phyloP scores from a whole-genome alignment of 2,329 filamentous ascomycete genomes.

The Ophiostoma pallidulum region DNA sequence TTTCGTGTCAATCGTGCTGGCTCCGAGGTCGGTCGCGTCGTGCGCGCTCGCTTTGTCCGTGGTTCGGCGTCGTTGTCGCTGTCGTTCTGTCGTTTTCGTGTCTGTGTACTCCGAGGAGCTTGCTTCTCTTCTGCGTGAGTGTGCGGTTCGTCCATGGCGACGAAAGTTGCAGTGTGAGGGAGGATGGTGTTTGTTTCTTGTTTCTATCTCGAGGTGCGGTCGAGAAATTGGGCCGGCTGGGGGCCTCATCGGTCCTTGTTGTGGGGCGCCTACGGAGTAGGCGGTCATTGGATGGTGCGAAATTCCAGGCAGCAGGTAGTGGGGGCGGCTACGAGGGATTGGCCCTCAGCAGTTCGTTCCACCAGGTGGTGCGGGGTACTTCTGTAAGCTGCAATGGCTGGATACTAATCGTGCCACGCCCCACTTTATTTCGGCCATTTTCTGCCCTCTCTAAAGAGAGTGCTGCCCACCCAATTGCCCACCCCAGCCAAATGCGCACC shows the following conservation, averaged over 20 bases:
- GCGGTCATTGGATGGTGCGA: neutral
- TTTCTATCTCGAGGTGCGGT: neutral
- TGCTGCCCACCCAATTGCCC: too few species aligned
- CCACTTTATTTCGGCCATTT: too few species aligned
- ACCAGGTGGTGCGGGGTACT: too few species aligned
- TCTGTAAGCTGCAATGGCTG: too few species aligned
- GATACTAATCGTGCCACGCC: too few species aligned
- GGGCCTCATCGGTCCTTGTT: neutral
- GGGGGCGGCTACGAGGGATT: too few species aligned
- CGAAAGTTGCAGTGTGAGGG: neutral
- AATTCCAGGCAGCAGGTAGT: too few species aligned
- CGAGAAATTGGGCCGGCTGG: neutral
- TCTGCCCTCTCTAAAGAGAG: too few species aligned
- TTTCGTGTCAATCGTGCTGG: conserved; percentile 11
- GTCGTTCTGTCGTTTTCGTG: conserved; percentile 8
- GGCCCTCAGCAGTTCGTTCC: too few species aligned
- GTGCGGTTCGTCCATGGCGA: neutral
- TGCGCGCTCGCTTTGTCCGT: conserved; percentile 2
- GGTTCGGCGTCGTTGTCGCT: conserved; percentile 3
- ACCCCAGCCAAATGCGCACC: too few species aligned
- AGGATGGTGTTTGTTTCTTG: neutral
- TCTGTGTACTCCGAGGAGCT: neutral
- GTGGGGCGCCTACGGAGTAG: neutral
- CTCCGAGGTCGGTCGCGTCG: neutral
- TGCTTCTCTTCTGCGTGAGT: neutral